A percentile compares a stretch with the other conserved stretches of the same genome.
Evolutionary conservation across 2,329 filamentous ascomycete genomes (phyloP).

Genomic region (Diplocarpon rosae): DNA sequence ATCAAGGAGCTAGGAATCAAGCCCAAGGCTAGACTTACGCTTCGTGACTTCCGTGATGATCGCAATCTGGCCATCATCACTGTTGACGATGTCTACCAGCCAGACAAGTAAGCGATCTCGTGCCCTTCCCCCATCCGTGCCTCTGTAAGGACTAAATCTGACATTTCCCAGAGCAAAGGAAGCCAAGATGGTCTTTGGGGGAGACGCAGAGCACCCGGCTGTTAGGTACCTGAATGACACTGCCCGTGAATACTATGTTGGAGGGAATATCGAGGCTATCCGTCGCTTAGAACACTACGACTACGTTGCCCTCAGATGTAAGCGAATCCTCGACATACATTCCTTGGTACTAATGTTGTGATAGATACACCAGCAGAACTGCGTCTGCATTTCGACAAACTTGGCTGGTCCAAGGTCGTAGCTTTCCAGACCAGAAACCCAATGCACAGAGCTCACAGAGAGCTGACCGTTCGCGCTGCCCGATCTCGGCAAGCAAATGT

Average conservation of each 20-base stretch:
- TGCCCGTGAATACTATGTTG: slow-evolving; percentile 81
- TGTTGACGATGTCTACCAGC: slow-evolving; percentile 88
- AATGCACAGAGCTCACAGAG: slow-evolving; percentile 97
- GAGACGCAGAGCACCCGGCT: slow-evolving; percentile 81
- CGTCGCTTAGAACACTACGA: slow-evolving; percentile 97
- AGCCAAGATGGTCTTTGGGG: slow-evolving; percentile 89
- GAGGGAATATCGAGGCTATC: slow-evolving; percentile 91
- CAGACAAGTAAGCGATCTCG: slow-evolving; percentile 65
- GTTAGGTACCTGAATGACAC: slow-evolving; percentile 79
- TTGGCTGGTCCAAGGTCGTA: slow-evolving; percentile 94
- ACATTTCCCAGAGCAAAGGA: slow-evolving; percentile 57
- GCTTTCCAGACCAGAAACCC: slow-evolving; percentile 99
- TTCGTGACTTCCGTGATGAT: slow-evolving; percentile 94
- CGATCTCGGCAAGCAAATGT: slow-evolving; percentile 96
- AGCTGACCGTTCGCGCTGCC: slow-evolving; percentile 93
- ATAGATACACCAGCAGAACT: slow-evolving; percentile 86
- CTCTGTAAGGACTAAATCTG: neutral
- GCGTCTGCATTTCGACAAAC: slow-evolving; percentile 96
- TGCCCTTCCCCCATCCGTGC: no score
- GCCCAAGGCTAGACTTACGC: slow-evolving; percentile 69
- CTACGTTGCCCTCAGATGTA: slow-evolving; percentile 91
- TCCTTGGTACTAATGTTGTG: slow-evolving; percentile 9
- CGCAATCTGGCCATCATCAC: slow-evolving; percentile 92
- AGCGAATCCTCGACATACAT: slow-evolving; percentile 27
- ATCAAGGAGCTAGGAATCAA: slow-evolving; percentile 69